Evolutionary conservation across 192 early-diverging fungal species (phyloP).

Genomic region (Coemansia sp.): DNA sequence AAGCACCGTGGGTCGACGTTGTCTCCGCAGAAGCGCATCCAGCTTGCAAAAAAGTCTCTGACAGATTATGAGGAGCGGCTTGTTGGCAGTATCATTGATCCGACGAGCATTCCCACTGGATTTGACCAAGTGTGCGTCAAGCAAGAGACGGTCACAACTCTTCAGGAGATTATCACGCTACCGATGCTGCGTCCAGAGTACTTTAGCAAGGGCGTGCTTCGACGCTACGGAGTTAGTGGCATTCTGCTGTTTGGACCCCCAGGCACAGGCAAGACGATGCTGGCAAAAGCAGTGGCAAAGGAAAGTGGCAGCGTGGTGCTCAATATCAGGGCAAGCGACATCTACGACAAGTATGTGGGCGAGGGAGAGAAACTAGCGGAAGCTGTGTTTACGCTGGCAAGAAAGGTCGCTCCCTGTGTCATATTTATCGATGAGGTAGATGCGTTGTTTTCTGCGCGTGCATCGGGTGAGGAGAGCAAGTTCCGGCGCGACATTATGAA

Average conservation of each 20-base stretch:
- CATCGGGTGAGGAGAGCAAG: conserved; percentile 57
- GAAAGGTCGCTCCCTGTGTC: conserved; percentile 92
- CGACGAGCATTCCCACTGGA: conserved; percentile 55
- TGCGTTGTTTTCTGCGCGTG: conserved; percentile 78
- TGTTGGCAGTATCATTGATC: conserved; percentile 78
- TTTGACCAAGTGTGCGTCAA: conserved; percentile 79
- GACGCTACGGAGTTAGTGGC: conserved; percentile 69
- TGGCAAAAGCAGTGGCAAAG: conserved; percentile 85
- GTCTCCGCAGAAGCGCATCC: conserved; percentile 46
- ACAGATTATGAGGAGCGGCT: conserved; percentile 76
- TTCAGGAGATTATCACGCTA: conserved; percentile 83
- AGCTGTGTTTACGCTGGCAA: conserved; percentile 89
- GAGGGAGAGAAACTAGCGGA: conserved; percentile 97
- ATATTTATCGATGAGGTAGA: conserved; percentile 98
- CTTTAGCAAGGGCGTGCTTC: conserved; percentile 71
- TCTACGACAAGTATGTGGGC: conserved; percentile 90
- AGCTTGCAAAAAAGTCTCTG: conserved; percentile 50
- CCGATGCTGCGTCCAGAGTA: conserved; percentile 77
- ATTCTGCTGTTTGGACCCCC: conserved; percentile 86
- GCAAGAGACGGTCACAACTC: conserved; percentile 75
- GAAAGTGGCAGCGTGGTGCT: conserved; percentile 77
- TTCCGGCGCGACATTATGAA: conserved; percentile 83
- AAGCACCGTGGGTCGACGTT: not conserved
- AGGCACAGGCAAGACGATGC: conserved; percentile 85
- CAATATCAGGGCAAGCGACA: conserved; percentile 74